Base-by-base conservation (phyloP, 164 flowering plant genomes). In the Tetracentron sinense region DNA sequence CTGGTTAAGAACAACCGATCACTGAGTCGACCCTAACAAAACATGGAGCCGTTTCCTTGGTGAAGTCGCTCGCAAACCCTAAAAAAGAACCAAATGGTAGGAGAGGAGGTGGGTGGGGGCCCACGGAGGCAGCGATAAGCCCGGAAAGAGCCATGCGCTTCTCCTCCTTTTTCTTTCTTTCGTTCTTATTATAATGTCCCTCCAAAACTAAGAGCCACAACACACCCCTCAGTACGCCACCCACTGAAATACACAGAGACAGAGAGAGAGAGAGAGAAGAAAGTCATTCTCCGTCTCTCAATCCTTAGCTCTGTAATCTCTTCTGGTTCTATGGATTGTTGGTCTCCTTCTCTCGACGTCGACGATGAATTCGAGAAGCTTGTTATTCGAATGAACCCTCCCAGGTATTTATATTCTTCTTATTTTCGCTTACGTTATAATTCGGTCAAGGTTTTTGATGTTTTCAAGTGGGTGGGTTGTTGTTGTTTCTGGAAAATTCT, bases 351-450 rank as follows among this genome's bases (percentile, higher is more conserved):
- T 61, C 51, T 77, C 29, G 50, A 78, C 6, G 68, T 78, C 21
- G 86, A 82, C 48, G 89, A 87, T 29, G 97, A 89, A 73, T 84
- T 79, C 58, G 82, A 84, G 80, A 89, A 89, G 81, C 91, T 92
- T 42, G 81, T 80, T 16, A 66, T 78, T 64, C 72, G 97, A 56
- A 83, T 92, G 85, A 83, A 92, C 68, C 96, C 97, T 56, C 97
- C 97, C 1, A 85, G 93, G 97, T 87, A 69, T 23, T 31, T 7
- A n/a, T 28, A 27, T 6, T 47, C 44, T 33, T 6, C 38, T 20
- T 27, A n/a, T 22, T 50, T 3, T 49, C 58, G 29, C 22, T 20
- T 17, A 38, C 46, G 0, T 21, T 38, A 60, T 6, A 22, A 27
- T 25, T 54, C 42, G 30, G 17, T 54, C 35, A 48, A 44, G 54